Conservation (phyloP, 1,284 basidiomycete genomes). For the Cutaneotrichosporon daszewskae region DNA sequence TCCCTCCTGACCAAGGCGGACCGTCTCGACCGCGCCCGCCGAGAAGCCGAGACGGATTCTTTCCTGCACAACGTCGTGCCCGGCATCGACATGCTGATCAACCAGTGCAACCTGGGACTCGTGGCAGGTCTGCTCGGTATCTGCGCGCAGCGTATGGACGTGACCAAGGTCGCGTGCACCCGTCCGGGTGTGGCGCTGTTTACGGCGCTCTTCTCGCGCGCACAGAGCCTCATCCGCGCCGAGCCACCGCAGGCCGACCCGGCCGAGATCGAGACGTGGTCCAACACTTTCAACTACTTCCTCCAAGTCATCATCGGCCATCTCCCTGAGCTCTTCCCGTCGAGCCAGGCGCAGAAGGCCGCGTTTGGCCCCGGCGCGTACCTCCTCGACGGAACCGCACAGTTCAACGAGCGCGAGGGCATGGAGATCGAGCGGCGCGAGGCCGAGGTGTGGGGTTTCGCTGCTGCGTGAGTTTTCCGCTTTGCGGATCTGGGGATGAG, state of each 20-base stretch:
- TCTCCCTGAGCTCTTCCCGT: constrained; percentile 80
- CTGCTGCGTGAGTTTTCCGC: constrained; percentile 68
- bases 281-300: constrained; percentile 74
- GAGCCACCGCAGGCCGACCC: constrained; percentile 51
- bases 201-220: constrained; percentile 85
- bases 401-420: constrained; percentile 68
- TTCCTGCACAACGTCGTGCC: constrained; percentile 84
- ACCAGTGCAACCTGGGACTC: constrained; percentile 71
- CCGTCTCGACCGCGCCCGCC: constrained; percentile 60
- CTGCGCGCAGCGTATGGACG: constrained; percentile 73
- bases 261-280: constrained; percentile 79
- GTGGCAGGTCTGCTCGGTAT: constrained; percentile 82
- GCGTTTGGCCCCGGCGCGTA: constrained; percentile 53
- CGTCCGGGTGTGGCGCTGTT: constrained; percentile 88
- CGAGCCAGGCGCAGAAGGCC: constrained; percentile 62
- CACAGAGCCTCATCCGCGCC: constrained; percentile 79
- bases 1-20: constrained; percentile 53
- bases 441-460: constrained; percentile 47
- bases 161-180: constrained; percentile 60
- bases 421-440: constrained; percentile 46
- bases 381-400: constrained; percentile 38
- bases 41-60: constrained; percentile 80
- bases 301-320: constrained; percentile 71
- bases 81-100: constrained; percentile 68
- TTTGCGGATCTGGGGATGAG: constrained; percentile 66